Percentiles rank a stretch among this genome's conserved stretches.
Evolutionary conservation across 2,329 filamentous ascomycete genomes (phyloP).

Genomic region (Fusarium veterinarium): DNA sequence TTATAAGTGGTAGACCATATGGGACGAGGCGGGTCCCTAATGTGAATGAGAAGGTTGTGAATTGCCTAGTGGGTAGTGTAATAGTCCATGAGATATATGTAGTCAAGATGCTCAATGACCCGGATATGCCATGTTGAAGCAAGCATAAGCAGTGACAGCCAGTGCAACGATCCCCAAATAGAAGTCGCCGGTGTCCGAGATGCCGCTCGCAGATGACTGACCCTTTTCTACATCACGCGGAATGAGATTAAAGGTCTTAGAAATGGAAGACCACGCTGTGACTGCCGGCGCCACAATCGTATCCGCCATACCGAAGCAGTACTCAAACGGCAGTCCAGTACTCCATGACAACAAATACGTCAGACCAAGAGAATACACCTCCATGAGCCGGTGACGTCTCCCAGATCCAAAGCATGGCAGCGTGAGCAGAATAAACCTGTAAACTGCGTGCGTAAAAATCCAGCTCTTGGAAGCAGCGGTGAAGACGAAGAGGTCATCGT

Average conservation of each 20-base stretch:
- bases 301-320: conserved; percentile 4
- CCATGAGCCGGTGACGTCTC: not conserved
- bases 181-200: not conserved
- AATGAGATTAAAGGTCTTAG: not conserved
- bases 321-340: not conserved
- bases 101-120: not conserved
- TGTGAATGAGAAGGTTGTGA: too few relatives aligned
- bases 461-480: conserved; percentile 1
- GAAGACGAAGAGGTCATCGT: not conserved
- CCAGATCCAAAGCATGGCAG: conserved; percentile 3
- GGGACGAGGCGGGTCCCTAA: too few relatives aligned
- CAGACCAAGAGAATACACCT: not conserved
- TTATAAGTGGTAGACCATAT: too few relatives aligned
- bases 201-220: not conserved
- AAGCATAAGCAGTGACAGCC: not conserved
- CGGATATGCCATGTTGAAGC: not conserved
- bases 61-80: too few relatives aligned
- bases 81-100: too few relatives aligned
- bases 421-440: not conserved
- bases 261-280: not conserved
- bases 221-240: not conserved
- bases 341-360: not conserved
- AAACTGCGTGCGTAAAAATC: not conserved
- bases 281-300: not conserved
- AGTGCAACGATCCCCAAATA: not conserved